These are phyloP conservation scores for Gliomastix tumulicola DNA, from an alignment of 2,329 filamentous ascomycete species.

Conservation along the genomic window DNA sequence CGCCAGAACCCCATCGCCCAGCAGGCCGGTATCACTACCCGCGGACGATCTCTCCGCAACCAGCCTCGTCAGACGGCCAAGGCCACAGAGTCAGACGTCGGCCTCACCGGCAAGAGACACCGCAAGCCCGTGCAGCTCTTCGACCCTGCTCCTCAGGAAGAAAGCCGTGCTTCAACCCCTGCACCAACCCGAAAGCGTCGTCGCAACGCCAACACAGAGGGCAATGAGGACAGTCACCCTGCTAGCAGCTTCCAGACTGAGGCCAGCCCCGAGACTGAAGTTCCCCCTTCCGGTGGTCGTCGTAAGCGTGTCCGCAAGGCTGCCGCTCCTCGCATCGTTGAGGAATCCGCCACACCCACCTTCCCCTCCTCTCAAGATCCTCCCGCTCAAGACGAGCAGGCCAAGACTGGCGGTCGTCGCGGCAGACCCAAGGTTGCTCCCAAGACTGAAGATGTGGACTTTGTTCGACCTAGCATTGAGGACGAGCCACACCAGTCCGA, in stretches of 20 bases:
- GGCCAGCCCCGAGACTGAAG: conserved; percentile 16
- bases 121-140: conserved; percentile 44
- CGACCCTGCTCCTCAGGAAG: conserved; percentile 41
- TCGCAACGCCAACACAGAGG: conserved; percentile 19
- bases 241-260: conserved; percentile 25
- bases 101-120: conserved; percentile 45
- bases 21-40: conserved; percentile 40
- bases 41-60: conserved; percentile 45
- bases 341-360: too few relatives aligned
- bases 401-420: conserved; percentile 1
- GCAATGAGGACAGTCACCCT: conserved; percentile 14
- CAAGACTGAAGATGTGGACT: conserved; percentile 2
- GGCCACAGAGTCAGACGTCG: conserved; percentile 43
- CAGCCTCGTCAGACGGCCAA: conserved; percentile 51
- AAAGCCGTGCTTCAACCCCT: conserved; percentile 46
- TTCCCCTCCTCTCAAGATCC: neutral
- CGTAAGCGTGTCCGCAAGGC: conserved; percentile 11
- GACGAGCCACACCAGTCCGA: conserved; percentile 6
- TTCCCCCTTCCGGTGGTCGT: too few relatives aligned
- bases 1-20: conserved; percentile 52
- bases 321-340: too few relatives aligned
- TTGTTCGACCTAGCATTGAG: neutral
- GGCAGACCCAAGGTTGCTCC: conserved; percentile 4
- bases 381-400: conserved; percentile 1
- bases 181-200: conserved; percentile 22